Base-by-base conservation (phyloP, 2,329 filamentous ascomycete species). In the Aspergillus spinulosporus region DNA sequence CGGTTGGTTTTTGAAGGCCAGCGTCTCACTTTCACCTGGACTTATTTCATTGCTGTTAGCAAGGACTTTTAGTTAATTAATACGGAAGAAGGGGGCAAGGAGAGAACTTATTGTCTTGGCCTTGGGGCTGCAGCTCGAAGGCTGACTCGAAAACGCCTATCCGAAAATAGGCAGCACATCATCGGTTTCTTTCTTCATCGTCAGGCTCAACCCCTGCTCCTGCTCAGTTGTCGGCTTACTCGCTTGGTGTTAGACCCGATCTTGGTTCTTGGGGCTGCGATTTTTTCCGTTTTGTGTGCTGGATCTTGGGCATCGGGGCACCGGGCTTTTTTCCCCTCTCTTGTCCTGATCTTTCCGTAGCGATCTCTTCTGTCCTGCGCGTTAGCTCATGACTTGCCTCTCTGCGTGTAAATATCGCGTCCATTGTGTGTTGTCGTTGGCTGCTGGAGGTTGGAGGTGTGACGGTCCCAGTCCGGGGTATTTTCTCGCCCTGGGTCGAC, bases 221-320 rank as follows among this genome's bases (percentile, higher is more conserved):
- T 44, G 37, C 39, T 51, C 53, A 46, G 53, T 44, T 42, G 48
- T 37, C 21, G 43, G 34, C 49, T 56, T 56, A 40, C 48, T 48
- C 29, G 37, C 45, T 49, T 49, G 5, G 54, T 52, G n/a, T 57
- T 52, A 49, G 54, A 52, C 40, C 39, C 36, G 49, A 57, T 57
- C 54, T 52, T 51, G 43, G 43, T 28, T 28, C 26, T 28, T 28
- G 26, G 26, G 15, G n/a, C 14, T 44, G 36, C 37, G 49, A 52
- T 57, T 51, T 46, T 31, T 52, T 57, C 49, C 54, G 44, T 31
- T 31, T 47, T 43, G 49, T 51, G 54, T 52, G 37, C 31, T 26
- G 48, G 39, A 7, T 14, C 39, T 42, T 29, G 47, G 32, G 32
- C 32, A 14, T 42, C 36, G 48, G 53, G 43, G 54, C 49, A 48